These are phyloP conservation scores for Gryganskiella cystojenkinii DNA, from an alignment of 192 early-diverging fungal genomes.

Conservation along the genomic window DNA sequence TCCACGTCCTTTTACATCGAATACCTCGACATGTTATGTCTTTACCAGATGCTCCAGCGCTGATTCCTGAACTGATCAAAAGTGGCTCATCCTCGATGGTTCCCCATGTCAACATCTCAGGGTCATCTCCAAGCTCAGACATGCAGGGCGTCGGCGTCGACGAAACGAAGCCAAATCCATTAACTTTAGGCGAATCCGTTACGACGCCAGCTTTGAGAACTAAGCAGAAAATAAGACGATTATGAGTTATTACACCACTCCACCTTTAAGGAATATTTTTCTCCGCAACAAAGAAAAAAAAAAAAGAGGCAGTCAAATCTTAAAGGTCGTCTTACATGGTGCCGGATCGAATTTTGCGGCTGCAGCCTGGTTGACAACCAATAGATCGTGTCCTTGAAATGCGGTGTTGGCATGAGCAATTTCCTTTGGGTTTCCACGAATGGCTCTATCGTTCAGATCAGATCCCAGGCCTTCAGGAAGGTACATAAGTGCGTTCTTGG, in stretches of 20 bases:
- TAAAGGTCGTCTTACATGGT: slow-evolving; percentile 37
- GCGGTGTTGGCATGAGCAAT: slow-evolving; percentile 72
- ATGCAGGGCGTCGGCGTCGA: slow-evolving; percentile 75
- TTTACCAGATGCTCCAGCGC: slow-evolving; percentile 5
- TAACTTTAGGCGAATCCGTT: slow-evolving; percentile 66
- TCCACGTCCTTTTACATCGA: too few relatives aligned
- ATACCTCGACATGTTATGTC: background rate
- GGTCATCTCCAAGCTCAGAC: slow-evolving; percentile 68
- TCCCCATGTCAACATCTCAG: slow-evolving; percentile 88
- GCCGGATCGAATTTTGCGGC: slow-evolving; percentile 28
- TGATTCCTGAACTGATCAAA: slow-evolving; percentile 59
- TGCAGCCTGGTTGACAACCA: slow-evolving; percentile 34
- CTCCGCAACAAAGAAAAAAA: too few relatives aligned
- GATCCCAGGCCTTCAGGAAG: slow-evolving; percentile 63
- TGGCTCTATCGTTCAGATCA: slow-evolving; percentile 39
- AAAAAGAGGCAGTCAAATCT: too few relatives aligned
- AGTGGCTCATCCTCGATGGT: slow-evolving; percentile 84
- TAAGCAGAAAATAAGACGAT: slow-evolving; percentile 30
- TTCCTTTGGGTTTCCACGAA: slow-evolving; percentile 66
- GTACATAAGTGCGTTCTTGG: slow-evolving; percentile 84
- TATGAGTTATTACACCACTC: background rate
- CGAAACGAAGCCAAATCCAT: slow-evolving; percentile 73
- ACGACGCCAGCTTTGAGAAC: slow-evolving; percentile 59
- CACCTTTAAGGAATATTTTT: background rate
- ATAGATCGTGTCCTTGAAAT: slow-evolving; percentile 56